phyloP scores from a whole-genome alignment of 257 asterid genomes.

The Scutellaria barbata region DNA sequence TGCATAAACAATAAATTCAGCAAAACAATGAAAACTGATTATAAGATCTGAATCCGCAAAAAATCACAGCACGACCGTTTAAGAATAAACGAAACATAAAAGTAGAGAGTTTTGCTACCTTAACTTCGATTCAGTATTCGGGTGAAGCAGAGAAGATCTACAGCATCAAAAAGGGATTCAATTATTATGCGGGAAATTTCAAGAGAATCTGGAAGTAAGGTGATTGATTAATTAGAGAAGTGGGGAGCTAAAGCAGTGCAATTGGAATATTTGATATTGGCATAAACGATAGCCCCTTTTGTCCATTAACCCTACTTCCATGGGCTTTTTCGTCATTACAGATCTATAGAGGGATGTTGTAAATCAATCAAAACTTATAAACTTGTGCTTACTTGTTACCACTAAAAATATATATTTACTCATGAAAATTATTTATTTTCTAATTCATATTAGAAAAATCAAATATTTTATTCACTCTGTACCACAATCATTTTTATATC shows the following conservation, averaged over 20 bases:
- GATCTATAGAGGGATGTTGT: too few species aligned
- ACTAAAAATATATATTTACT: too few species aligned
- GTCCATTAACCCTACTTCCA: constrained; percentile 23
- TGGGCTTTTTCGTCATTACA: constrained; percentile 23
- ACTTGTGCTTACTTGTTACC: too few species aligned
- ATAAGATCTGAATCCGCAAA: constrained; percentile 35
- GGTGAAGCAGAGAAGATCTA: constrained; percentile 23
- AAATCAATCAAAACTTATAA: too few species aligned
- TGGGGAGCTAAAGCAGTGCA: constrained; percentile 23
- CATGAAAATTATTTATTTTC: too few species aligned
- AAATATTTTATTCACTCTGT: too few species aligned
- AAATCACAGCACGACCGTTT: background rate
- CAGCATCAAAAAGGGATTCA: background rate
- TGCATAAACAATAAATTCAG: constrained; percentile 16
- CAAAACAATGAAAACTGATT: background rate
- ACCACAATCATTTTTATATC: too few species aligned
- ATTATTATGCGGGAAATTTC: background rate
- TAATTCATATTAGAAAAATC: too few species aligned
- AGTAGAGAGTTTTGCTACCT: constrained; percentile 24
- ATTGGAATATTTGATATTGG: constrained; percentile 22
- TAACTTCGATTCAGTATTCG: constrained; percentile 8
- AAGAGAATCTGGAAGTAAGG: background rate
- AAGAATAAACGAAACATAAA: background rate
- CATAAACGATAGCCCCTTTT: background rate
- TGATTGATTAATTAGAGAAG: constrained; percentile 23